Evolutionary conservation across 2,329 filamentous ascomycete genomes (phyloP).

Genomic region (Gremmenia infestans): DNA sequence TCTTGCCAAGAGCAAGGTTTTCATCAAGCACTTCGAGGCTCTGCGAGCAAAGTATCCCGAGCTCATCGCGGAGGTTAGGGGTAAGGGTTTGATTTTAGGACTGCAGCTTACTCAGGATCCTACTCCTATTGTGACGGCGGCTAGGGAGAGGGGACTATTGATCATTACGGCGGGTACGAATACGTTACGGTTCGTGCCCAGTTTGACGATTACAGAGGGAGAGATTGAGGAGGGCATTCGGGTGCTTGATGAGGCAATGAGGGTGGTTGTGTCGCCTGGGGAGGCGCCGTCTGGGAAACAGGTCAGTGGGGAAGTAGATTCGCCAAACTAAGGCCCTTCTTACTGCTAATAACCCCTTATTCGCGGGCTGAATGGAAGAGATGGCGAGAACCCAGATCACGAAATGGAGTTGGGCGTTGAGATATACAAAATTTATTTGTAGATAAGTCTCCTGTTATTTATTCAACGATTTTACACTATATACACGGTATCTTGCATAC

Average conservation of each 20-base stretch:
- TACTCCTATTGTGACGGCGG: conserved; percentile 71
- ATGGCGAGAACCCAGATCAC: neutral
- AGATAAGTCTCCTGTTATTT: neutral
- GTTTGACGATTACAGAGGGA: conserved; percentile 70
- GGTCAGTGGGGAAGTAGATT: conserved; percentile 25
- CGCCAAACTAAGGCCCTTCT: conserved; percentile 18
- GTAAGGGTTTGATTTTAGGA: conserved; percentile 80
- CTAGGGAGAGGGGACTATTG: conserved; percentile 79
- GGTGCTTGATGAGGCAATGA: conserved; percentile 67
- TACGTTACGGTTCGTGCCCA: conserved; percentile 86
- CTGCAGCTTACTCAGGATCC: conserved; percentile 75
- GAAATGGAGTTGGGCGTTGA: no score
- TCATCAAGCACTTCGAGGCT: conserved; percentile 51
- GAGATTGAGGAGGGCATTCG: conserved; percentile 75
- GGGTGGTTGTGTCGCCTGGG: conserved; percentile 11
- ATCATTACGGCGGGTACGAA: conserved; percentile 92
- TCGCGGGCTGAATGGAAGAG: neutral
- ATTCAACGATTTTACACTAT: neutral
- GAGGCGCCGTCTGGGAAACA: conserved; percentile 16
- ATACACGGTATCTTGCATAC: neutral
- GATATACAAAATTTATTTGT: no score
- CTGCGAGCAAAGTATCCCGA: conserved; percentile 60
- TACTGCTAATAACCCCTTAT: neutral
- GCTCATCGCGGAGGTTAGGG: conserved; percentile 73
- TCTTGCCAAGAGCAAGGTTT: conserved; percentile 57